Evolutionary conservation across 2,329 filamentous ascomycete species (phyloP).

Genomic region (Chrysoporthe austroafricana): DNA sequence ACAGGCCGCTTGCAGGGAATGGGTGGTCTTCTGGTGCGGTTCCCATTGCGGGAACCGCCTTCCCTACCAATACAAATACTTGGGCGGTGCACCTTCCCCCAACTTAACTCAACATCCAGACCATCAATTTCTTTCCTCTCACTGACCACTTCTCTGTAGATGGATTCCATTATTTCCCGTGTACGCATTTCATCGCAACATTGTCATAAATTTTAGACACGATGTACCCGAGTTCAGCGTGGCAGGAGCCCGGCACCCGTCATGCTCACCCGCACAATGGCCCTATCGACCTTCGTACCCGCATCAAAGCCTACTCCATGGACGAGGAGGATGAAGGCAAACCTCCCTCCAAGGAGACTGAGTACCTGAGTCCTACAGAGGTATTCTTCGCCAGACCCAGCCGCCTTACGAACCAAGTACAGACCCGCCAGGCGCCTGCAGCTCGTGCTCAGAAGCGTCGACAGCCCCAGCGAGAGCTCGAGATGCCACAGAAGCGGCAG

Average conservation of each 20-base stretch:
- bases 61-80: not conserved
- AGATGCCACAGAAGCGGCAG: not conserved
- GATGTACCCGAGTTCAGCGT: not conserved
- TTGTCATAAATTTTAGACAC: not conserved
- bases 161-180: not conserved
- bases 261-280: not conserved
- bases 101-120: not conserved
- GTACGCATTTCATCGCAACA: not conserved
- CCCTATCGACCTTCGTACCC: slow-evolving; percentile 1
- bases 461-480: not conserved
- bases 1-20: not conserved
- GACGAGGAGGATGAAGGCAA: not conserved
- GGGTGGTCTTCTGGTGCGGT: not conserved
- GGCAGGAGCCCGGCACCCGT: not conserved
- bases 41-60: not conserved
- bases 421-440: not conserved
- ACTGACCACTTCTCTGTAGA: too few relatives aligned
- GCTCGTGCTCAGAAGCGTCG: slow-evolving; percentile 10
- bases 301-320: not conserved
- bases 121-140: not conserved
- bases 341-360: not conserved
- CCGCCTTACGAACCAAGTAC: not conserved
- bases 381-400: slow-evolving; percentile 25
- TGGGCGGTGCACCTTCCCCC: not conserved
- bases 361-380: slow-evolving; percentile 14